These are phyloP conservation scores for Crithidia fasciculata DNA, from an alignment of 208 protist species.

Conservation along the genomic window DNA sequence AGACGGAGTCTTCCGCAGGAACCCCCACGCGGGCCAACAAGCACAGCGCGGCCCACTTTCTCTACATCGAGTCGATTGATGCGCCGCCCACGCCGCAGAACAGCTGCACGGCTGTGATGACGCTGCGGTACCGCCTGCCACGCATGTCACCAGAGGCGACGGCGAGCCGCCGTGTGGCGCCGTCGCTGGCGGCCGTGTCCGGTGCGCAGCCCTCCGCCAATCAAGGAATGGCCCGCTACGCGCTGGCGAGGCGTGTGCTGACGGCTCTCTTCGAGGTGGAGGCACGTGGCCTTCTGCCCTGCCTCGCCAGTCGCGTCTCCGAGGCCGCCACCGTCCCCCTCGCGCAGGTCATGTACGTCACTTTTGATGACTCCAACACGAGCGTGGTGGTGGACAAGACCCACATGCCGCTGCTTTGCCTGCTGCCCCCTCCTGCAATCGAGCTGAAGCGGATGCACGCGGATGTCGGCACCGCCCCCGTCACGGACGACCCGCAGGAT, in stretches of 20 bases:
- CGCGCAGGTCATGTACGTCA: conserved; percentile 43
- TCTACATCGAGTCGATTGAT: conserved; percentile 43
- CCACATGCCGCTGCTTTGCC: conserved; percentile 26
- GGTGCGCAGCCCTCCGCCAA: conserved; percentile 21
- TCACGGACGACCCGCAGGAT: conserved; percentile 7
- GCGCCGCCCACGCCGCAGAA: conserved; percentile 26
- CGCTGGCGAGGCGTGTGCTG: conserved; percentile 46
- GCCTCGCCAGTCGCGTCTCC: conserved; percentile 60
- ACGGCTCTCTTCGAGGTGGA: conserved; percentile 60
- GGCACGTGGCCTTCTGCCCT: conserved; percentile 48
- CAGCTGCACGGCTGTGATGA: conserved; percentile 4
- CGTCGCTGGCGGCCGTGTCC: conserved; percentile 18
- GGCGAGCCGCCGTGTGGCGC: conserved; percentile 27
- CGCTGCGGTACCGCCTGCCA: conserved; percentile 30
- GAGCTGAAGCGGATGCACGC: conserved; percentile 55
- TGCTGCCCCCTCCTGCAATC: conserved; percentile 65
- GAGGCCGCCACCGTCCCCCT: conserved; percentile 60
- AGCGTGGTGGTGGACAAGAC: conserved; percentile 38
- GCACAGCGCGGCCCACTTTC: conserved; percentile 35
- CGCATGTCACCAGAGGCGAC: conserved; percentile 30
- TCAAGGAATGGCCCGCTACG: conserved; percentile 36
- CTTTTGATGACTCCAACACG: conserved; percentile 25
- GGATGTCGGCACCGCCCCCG: conserved; percentile 12
- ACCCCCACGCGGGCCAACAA: conserved; percentile 8
- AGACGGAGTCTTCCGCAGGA: conserved; percentile 7